These are phyloP conservation scores for Syzygium syzygioides DNA, from an alignment of 441 rosid species.

Conservation along the genomic window DNA sequence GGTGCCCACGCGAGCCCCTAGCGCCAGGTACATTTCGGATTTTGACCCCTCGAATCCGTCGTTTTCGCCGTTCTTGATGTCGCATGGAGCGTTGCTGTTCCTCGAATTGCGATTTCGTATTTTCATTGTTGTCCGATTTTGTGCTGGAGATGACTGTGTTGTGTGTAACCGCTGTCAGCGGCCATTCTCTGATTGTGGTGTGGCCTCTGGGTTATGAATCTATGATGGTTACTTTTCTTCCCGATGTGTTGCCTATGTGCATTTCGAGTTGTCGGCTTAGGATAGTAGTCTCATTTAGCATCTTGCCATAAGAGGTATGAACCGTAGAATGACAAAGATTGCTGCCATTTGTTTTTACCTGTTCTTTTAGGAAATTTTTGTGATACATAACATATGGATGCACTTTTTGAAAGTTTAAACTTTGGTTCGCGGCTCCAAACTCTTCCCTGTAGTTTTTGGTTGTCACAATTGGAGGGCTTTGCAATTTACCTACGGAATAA, in stretches of 20 bases:
- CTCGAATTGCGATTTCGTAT: neutral
- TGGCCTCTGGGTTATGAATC: neutral
- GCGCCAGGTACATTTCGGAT: conserved; percentile 61
- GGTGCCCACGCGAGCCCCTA: conserved; percentile 67
- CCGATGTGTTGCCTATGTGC: neutral
- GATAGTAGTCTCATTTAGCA: neutral
- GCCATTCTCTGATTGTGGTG: neutral
- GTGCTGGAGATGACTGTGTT: neutral
- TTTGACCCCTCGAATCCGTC: neutral
- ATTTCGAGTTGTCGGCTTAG: neutral
- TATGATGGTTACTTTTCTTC: neutral
- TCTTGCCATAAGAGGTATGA: neutral
- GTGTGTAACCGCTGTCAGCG: neutral
- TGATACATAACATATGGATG: neutral
- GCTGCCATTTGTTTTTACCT: neutral
- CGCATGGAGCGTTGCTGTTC: neutral
- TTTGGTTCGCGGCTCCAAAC: neutral
- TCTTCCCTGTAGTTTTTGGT: neutral
- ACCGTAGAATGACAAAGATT: neutral
- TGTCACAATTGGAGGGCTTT: neutral
- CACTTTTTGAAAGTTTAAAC: neutral
- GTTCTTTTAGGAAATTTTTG: neutral
- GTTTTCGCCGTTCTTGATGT: neutral
- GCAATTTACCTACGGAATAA: neutral
- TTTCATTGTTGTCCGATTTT: neutral